Evolutionary conservation across 306 rosid genomes (phyloP).

Genomic region (Vachellia pachyceras): DNA sequence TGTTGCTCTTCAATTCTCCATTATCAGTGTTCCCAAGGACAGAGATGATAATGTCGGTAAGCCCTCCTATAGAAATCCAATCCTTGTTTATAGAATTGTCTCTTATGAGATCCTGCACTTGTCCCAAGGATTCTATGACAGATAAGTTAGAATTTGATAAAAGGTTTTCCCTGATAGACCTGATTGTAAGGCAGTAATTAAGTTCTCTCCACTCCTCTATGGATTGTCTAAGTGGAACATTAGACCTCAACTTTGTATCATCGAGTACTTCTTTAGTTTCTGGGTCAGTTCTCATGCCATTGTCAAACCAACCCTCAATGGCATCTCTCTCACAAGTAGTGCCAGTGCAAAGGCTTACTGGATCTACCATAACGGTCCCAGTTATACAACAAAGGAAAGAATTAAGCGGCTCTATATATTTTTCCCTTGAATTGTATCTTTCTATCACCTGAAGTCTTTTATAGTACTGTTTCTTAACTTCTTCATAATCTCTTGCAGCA

Average conservation of each 20-base stretch:
- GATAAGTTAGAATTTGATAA: slow-evolving; percentile 39
- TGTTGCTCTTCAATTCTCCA: slow-evolving; percentile 59
- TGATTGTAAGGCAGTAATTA: slow-evolving; percentile 67
- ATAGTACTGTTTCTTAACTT: slow-evolving; percentile 70
- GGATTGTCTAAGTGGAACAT: slow-evolving; percentile 71
- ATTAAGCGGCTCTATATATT: slow-evolving; percentile 60
- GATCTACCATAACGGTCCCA: slow-evolving; percentile 74
- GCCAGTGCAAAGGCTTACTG: slow-evolving; percentile 88
- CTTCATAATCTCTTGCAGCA: slow-evolving; percentile 85
- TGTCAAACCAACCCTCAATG: slow-evolving; percentile 59
- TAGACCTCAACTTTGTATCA: slow-evolving; percentile 63
- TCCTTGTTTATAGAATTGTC: slow-evolving; percentile 82
- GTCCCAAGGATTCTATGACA: slow-evolving; percentile 56
- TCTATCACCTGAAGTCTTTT: slow-evolving; percentile 69
- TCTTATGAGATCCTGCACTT: slow-evolving; percentile 62
- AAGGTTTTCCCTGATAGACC: slow-evolving; percentile 59
- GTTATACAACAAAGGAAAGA: slow-evolving; percentile 66
- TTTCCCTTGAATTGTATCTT: slow-evolving; percentile 58
- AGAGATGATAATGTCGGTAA: slow-evolving; percentile 56
- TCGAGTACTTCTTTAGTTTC: slow-evolving; percentile 66
- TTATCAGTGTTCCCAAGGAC: slow-evolving; percentile 57
- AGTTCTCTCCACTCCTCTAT: slow-evolving; percentile 91
- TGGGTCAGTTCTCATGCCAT: slow-evolving; percentile 62
- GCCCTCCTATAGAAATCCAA: slow-evolving; percentile 74
- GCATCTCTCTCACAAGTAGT: slow-evolving; percentile 89